phyloP scores from a whole-genome alignment of 2,329 filamentous ascomycete genomes.

The Verticillium nonalfalfae region DNA sequence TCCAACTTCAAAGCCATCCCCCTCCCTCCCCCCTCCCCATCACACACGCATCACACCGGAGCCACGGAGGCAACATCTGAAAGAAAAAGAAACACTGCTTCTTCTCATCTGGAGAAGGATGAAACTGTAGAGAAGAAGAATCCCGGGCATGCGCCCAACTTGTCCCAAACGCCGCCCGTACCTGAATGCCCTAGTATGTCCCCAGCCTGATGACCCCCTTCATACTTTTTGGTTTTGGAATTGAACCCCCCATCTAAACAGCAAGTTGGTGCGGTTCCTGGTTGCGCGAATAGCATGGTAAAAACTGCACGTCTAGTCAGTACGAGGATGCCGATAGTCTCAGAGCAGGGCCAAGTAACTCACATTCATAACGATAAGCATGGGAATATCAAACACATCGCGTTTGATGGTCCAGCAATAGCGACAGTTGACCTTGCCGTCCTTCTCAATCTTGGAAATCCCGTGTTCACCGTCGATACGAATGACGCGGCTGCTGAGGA shows the following conservation, averaged over 20 bases:
- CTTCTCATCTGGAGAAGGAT: neutral
- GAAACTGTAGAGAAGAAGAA: neutral
- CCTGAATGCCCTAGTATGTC: slow-evolving; percentile 8
- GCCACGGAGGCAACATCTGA: too few relatives aligned
- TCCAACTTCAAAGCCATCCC: too few relatives aligned
- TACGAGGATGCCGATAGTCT: neutral
- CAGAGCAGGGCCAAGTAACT: slow-evolving; percentile 35
- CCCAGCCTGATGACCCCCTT: neutral
- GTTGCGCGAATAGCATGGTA: slow-evolving; percentile 53
- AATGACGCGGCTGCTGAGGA: slow-evolving; percentile 53
- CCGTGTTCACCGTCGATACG: slow-evolving; percentile 68
- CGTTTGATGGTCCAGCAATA: slow-evolving; percentile 97
- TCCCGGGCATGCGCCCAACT: neutral
- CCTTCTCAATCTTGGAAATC: slow-evolving; percentile 74
- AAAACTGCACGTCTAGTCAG: slow-evolving; percentile 33
- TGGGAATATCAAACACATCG: slow-evolving; percentile 96
- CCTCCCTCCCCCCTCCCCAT: neutral
- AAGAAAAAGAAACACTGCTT: neutral
- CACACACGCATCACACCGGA: neutral
- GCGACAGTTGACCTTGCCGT: slow-evolving; percentile 89
- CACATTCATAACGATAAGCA: slow-evolving; percentile 98
- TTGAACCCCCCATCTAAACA: slow-evolving; percentile 29
- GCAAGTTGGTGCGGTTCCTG: slow-evolving; percentile 50
- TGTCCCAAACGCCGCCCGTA: slow-evolving; percentile 18
- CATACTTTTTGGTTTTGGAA: neutral